Base-by-base conservation (phyloP, 2,329 filamentous ascomycete genomes). In the Penicillium capsulatum region DNA sequence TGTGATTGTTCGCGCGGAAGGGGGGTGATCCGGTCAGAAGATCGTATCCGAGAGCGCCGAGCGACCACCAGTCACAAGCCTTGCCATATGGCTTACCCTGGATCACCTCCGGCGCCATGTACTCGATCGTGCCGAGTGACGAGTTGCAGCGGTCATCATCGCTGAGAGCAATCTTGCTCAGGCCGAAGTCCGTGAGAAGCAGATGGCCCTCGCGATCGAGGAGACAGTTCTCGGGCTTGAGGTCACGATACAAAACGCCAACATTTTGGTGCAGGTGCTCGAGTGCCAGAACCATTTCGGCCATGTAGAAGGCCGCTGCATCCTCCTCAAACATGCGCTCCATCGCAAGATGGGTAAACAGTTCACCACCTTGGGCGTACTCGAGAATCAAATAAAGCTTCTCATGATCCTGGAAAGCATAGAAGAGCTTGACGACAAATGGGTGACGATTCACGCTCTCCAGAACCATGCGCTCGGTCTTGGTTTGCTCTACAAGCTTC, bases 31-130 rank as follows among this genome's bases (percentile, higher is more conserved):
- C 92, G 7, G 91, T 97, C 63, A 98, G 82, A 24, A 98, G 74
- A 63, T 98, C 92, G 64, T 83, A 94, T 22, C 87, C 89, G 31
- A 98, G 77, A 2, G 91, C 90, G 24, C 94, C 92, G 32, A 98
- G 83, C 3, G 90, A 95, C 92, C 92, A 98, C 91, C 91, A 98
- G 69, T 98, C 92, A 13, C 96, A 94, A 1, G 89, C 83, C 65
- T 90, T 91, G 58, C 91, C 90, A 64, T 98, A 98, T 51, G 86
- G 83, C 50, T 86, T 82, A 45, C 89, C 90, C 47, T 83, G 78
- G 45, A 98, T 81, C 36, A 98, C 86, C 68, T 98, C 92, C 1
- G 92, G 92, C 0, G 92, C 94, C 92, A 98, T 98, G 75, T 98
- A 98, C 64, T 97, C 92, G 42, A 96, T 84, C 0, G 92, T 98